Base-by-base conservation (phyloP, 2,329 filamentous ascomycete species). In the Colletotrichum siamense region DNA sequence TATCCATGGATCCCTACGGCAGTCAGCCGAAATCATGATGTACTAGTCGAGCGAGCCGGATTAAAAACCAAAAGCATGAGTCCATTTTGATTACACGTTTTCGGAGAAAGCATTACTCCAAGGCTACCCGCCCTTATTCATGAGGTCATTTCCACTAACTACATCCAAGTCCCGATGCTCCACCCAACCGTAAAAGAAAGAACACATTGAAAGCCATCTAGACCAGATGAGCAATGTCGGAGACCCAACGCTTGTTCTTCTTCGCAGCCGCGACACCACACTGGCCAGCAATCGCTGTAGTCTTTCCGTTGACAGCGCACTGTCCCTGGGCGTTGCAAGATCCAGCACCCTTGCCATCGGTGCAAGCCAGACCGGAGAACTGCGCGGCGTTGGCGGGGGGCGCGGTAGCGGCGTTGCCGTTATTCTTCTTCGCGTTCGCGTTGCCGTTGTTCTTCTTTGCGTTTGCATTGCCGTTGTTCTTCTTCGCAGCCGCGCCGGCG, bases 261-360 rank as follows among this genome's bases (percentile, higher is more conserved):
- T 75, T 73, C 64, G 63, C 63, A 6, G 49, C 59, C 26, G 72
- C 72, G 15, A 75, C 62, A 13, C 74, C 74, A 24, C 74, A 76
- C 65, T 76, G 74, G 10, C 74, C 74, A 6, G 70, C 70, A 26
- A 76, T 74, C n/a, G 24, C n/a, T 8, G 59, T 44, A 4, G 74
- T 74, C 74, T 76, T 74, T 44, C 74, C 74, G 30, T 76, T 74
- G 59, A 76, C 71, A 10, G 70, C 59, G 22, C 74, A 76, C 22
- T 69, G 34, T 12, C 70, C 70, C 4, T 65, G 57, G 74, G 59
- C 57, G 36, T 76, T 62, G 65, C 74, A 76, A 28, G 70, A 26
- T 13, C 74, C 74, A 4, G 74, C 74, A 16, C 74, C 74, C 44
- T 76, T 76, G 28, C 74, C 74, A 9, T 76, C 44, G 7, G 70